These are phyloP conservation scores for Phallus indusiatus DNA, from an alignment of 768 basidiomycete species.

Conservation along the genomic window DNA sequence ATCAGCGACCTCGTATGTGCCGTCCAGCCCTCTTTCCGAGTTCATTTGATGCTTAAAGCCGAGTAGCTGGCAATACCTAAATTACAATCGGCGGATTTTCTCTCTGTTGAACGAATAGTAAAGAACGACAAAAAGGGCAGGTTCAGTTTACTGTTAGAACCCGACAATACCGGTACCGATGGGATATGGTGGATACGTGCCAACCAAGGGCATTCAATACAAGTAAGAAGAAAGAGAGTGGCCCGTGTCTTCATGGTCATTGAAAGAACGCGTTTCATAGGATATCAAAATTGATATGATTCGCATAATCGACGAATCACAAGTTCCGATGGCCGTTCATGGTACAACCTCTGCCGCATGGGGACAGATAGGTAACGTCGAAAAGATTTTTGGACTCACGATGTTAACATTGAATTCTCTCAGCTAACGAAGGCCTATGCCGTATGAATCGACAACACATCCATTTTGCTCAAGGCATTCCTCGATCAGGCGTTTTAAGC, in stretches of 20 bases:
- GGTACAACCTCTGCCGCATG: constrained; percentile 67
- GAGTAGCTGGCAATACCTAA: constrained; percentile 61
- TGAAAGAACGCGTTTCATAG: constrained; percentile 28
- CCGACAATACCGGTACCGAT: constrained; percentile 22
- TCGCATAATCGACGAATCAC: constrained; percentile 43
- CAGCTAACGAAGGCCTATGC: constrained; percentile 65
- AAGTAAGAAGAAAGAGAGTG: constrained; percentile 32
- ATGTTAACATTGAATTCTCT: constrained; percentile 2
- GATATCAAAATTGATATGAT: constrained; percentile 58
- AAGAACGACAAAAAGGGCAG: constrained; percentile 56
- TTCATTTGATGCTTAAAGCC: constrained; percentile 4
- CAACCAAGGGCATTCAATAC: constrained; percentile 83
- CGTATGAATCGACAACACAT: constrained; percentile 88
- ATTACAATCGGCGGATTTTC: constrained; percentile 49
- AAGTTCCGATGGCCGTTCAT: constrained; percentile 78
- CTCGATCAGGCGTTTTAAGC: constrained; percentile 58
- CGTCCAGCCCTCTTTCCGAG: background rate
- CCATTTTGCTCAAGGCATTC: constrained; percentile 77
- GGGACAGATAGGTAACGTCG: constrained; percentile 51
- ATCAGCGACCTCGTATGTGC: constrained; percentile 75
- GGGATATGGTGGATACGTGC: constrained; percentile 81
- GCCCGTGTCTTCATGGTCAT: background rate
- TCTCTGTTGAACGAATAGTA: constrained; percentile 52
- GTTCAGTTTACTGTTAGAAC: constrained; percentile 50
- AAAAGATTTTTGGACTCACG: background rate